phyloP scores from a whole-genome alignment of 129 eudicot species.

The Chrysanthemum makinoi region DNA sequence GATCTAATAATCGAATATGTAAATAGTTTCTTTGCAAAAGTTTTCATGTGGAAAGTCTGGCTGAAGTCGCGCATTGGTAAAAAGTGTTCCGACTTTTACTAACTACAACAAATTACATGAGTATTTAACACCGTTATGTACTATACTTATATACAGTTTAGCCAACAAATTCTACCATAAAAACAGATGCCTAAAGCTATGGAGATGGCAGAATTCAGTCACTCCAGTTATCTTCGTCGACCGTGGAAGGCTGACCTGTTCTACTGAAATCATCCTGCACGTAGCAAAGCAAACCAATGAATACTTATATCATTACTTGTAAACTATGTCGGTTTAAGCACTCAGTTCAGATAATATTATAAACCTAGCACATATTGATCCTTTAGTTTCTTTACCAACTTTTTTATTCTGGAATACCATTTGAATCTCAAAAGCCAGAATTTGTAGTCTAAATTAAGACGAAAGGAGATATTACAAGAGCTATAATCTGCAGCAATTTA shows the following conservation, averaged over 20 bases:
- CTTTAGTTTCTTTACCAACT: too few relatives aligned
- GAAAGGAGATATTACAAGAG: background rate
- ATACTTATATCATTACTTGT: background rate
- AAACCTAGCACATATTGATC: too few relatives aligned
- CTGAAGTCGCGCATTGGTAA: background rate
- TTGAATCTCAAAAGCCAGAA: background rate
- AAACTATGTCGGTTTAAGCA: background rate
- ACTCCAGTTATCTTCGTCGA: slow-evolving; percentile 93
- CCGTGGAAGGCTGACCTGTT: slow-evolving; percentile 34
- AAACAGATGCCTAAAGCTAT: background rate
- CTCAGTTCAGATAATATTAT: too few relatives aligned
- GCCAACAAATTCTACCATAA: background rate
- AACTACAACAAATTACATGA: background rate
- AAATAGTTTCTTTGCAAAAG: background rate
- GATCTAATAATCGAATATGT: background rate
- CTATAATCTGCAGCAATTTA: background rate
- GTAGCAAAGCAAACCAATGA: slow-evolving; percentile 9
- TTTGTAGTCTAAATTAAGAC: background rate
- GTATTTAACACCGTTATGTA: background rate
- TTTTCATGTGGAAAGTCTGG: background rate
- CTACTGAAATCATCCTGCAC: slow-evolving; percentile 56
- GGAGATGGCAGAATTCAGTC: slow-evolving; percentile 40
- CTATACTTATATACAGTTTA: slow-evolving; percentile 9
- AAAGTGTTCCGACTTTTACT: background rate
- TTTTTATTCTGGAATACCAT: too few relatives aligned